Evolutionary conservation across 768 basidiomycete species (phyloP).

Genomic region (Phlebiopsis flavidoalba): DNA sequence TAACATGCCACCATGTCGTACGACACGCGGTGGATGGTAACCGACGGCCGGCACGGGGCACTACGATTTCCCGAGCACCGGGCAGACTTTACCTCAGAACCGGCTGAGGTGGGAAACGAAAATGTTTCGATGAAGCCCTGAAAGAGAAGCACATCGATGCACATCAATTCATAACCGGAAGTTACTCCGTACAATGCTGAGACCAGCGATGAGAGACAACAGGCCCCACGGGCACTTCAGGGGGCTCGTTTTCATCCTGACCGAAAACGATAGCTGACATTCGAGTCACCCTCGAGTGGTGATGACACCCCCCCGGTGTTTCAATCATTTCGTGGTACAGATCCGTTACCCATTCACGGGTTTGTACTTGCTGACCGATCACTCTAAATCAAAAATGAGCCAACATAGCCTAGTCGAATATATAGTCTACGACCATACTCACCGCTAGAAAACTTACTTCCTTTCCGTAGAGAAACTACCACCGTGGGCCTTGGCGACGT

Average conservation of each 20-base stretch:
- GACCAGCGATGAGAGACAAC: slow-evolving; percentile 98
- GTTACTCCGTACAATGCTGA: slow-evolving; percentile 99
- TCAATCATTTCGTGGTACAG: slow-evolving; percentile 99
- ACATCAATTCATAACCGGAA: slow-evolving; percentile 99
- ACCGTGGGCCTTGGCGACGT: slow-evolving; percentile 99
- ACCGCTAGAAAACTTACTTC: slow-evolving; percentile 99
- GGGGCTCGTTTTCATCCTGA: slow-evolving; percentile 99
- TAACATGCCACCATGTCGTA: slow-evolving; percentile 99
- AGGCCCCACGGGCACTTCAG: slow-evolving; percentile 99
- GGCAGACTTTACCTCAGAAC: slow-evolving; percentile 99
- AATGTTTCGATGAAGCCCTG: slow-evolving; percentile 99
- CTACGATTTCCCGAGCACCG: slow-evolving; percentile 99
- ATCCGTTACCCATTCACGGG: slow-evolving; percentile 99
- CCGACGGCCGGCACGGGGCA: slow-evolving; percentile 99
- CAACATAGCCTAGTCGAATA: neutral
- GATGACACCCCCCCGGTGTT: slow-evolving; percentile 99
- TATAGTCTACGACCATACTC: slow-evolving; percentile 23
- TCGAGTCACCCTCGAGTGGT: slow-evolving; percentile 99
- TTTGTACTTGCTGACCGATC: slow-evolving; percentile 99
- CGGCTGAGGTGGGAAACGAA: slow-evolving; percentile 99
- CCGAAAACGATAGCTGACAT: slow-evolving; percentile 99
- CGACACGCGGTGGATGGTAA: slow-evolving; percentile 99
- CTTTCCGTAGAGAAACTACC: slow-evolving; percentile 99
- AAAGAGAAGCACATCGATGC: slow-evolving; percentile 98
- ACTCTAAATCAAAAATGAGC: slow-evolving; percentile 38